Evolutionary conservation across 352 stramenopile species (phyloP), one percentile per base, ranked within the genome.

Genomic region (Pythium grandisporangium): DNA sequence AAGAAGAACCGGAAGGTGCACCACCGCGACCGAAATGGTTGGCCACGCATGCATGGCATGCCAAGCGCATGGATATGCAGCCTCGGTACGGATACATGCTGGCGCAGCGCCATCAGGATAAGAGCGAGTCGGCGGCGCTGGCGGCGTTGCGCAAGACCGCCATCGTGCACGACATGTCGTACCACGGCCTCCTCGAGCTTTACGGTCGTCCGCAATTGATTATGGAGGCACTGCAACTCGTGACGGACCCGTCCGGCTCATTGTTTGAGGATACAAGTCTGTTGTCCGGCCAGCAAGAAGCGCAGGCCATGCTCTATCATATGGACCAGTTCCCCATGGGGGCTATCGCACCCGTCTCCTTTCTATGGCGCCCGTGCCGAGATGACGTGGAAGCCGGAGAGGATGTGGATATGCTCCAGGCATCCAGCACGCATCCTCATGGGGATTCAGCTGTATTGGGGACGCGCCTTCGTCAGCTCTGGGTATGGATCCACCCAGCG

Each of bases 401-500:
- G 10, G 39, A n/a, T n/a, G n/a, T n/a, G n/a, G n/a, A n/a, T n/a
- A n/a, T n/a, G n/a, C n/a, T n/a, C n/a, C n/a, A n/a, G n/a, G n/a
- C n/a, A n/a, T n/a, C n/a, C n/a, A 36, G 27, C 16, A 38, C 5
- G 21, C 42, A 7, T 12, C 30, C 37, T 21, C 76, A 78, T 21
- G 35, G 60, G 37, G 32, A 80, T 33, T 57, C 66, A 10, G 33
- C 64, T 2, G 53, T 66, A 5, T 81, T 59, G 57, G 58, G 70
- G 19, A 48, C 26, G 16, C 63, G 45, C n/a, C 83, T 76, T 43
- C 63, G 75, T 2, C 72, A 90, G 43, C 44, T 90, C 14, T 90
- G 77, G 77, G 52, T 90, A 1, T 90, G 77, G 77, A 69, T 90
- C 36, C 77, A 90, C 32, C 67, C 77, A 5, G 71, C 74, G 7